phyloP scores from a whole-genome alignment of 192 early-diverging fungal genomes.

The Linnemannia zychae region DNA sequence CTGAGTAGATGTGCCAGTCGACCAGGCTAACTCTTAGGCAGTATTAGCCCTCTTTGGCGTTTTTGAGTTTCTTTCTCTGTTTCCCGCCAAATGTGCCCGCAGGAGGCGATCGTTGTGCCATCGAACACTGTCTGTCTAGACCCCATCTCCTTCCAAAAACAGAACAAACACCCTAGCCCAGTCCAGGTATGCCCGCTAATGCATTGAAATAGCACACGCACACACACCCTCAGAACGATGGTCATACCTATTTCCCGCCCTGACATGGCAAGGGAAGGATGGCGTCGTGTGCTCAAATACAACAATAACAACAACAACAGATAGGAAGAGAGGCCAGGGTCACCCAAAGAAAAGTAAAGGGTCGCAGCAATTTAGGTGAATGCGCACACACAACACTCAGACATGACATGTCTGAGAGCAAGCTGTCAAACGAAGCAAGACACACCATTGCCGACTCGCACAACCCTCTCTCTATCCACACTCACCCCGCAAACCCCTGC shows the following conservation, averaged over 20 bases:
- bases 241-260: background rate
- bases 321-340: background rate
- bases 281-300: background rate
- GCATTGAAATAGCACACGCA: background rate
- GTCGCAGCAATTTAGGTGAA: background rate
- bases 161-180: background rate
- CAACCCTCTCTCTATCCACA: background rate
- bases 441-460: background rate
- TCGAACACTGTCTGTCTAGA: background rate
- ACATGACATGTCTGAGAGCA: background rate
- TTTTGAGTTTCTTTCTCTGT: background rate
- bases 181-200: background rate
- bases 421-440: constrained; percentile 5
- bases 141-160: background rate
- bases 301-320: too few relatives aligned
- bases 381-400: background rate
- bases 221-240: background rate
- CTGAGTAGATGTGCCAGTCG: background rate
- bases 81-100: background rate
- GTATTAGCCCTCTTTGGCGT: background rate
- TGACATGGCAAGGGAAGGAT: background rate
- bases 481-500: background rate
- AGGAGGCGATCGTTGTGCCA: background rate
- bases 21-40: background rate
- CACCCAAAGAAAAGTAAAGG: background rate